Evolutionary conservation across 2,329 filamentous ascomycete genomes (phyloP).

Genomic region (Monosporascus sp.): DNA sequence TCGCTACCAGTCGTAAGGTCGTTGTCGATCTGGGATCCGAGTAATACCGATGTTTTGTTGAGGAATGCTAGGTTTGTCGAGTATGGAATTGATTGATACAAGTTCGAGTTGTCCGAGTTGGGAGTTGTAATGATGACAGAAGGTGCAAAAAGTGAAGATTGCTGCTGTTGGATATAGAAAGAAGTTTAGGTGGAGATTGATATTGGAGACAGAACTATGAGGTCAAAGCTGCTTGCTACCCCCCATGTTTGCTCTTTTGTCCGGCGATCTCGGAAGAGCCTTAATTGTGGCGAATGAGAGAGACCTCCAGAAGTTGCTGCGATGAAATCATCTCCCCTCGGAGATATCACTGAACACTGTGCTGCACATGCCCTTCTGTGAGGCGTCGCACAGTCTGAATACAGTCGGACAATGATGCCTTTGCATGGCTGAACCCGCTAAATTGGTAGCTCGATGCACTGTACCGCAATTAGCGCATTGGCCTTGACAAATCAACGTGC

Average conservation of each 20-base stretch:
- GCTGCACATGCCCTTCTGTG: neutral
- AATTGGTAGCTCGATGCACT: neutral
- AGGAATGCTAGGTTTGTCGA: neutral
- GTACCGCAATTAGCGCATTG: neutral
- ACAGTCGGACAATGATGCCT: neutral
- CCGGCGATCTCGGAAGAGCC: neutral
- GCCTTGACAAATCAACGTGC: neutral
- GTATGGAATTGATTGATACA: neutral
- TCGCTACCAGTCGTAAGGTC: too few species aligned
- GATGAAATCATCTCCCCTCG: neutral
- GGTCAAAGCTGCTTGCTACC: neutral
- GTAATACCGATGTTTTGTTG: too few species aligned
- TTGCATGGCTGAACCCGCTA: too few species aligned
- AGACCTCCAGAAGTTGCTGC: neutral
- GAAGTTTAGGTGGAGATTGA: neutral
- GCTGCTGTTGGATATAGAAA: conserved; percentile 1
- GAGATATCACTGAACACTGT: neutral
- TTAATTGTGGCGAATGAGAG: neutral
- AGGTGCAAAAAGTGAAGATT: neutral
- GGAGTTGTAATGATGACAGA: neutral
- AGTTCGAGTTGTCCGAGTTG: neutral
- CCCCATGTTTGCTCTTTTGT: neutral
- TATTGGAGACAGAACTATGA: neutral
- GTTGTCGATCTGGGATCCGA: too few species aligned
- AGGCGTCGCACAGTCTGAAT: neutral